Base-by-base conservation (phyloP, 129 eudicot species). In the Silybum marianum region DNA sequence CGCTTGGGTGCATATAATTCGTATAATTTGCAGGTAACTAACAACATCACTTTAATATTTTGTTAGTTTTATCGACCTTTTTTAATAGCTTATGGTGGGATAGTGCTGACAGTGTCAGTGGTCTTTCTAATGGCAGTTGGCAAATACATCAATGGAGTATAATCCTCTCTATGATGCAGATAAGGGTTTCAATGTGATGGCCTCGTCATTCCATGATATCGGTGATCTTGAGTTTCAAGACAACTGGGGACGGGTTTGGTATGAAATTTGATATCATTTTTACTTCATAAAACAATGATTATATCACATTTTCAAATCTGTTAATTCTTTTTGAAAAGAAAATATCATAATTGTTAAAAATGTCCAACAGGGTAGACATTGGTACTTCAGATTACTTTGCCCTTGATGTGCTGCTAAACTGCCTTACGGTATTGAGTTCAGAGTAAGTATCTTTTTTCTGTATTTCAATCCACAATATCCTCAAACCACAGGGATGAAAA, bases 161-260 rank as follows among this genome's bases (percentile, higher is more conserved):
- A 81, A 95, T 82, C 97, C 99, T 34, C 89, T 92, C 32, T 95
- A 92, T 16, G 97, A 95, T 69, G 96, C 90, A 75, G 97, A 90
- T 28, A 92, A 92, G 87, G 99, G 94, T 24, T 89, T 80, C 70
- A 88, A 72, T 21, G 97, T 89, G 85, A 89, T 90, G 96, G 94
- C 97, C 4, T 92, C 97, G 60, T 95, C 99, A 7, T 95, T 95
- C 80, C 97, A 95, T 85, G 99, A 95, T 82, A 88, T 92, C 6
- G 54, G 99, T 70, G 92, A 92, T 70, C 90, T 95, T 75, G 99
- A 92, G 75, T 95, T 95, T 85, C 99, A 95, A 83, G 99, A 95
- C 73, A 92, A 90, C 73, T 95, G 97, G 98, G 99, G 94, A 69
- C 93, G 99, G 3, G 87, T 95, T 75, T 90, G 97, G 99, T 95